These are phyloP conservation scores for Cynara cardunculus DNA, from an alignment of 129 eudicot species.

Conservation along the genomic window DNA sequence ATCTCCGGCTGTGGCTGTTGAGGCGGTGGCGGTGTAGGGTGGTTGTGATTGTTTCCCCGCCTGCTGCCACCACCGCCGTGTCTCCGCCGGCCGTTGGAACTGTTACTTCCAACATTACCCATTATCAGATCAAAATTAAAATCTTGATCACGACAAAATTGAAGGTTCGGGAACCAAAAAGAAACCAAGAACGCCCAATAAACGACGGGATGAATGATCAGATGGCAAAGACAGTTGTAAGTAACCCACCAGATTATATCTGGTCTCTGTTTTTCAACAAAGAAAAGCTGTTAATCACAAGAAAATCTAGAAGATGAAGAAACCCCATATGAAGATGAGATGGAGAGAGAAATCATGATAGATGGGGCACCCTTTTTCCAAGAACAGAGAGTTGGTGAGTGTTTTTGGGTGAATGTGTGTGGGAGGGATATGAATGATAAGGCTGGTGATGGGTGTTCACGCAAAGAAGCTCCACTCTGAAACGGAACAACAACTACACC, in stretches of 20 bases:
- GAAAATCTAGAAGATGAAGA: neutral
- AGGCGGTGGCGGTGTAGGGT: slow-evolving; percentile 51
- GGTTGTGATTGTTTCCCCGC: slow-evolving; percentile 35
- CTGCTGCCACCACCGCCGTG: slow-evolving; percentile 32
- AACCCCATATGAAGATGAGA: neutral
- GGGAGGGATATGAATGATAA: neutral
- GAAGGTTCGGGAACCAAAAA: neutral
- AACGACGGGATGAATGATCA: neutral
- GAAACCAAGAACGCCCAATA: neutral
- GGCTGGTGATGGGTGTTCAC: slow-evolving; percentile 7
- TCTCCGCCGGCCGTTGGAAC: slow-evolving; percentile 49
- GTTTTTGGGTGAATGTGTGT: slow-evolving; percentile 15
- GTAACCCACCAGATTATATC: slow-evolving; percentile 6
- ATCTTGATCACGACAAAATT: neutral
- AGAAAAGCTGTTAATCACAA: neutral
- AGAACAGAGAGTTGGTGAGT: neutral
- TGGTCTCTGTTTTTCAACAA: slow-evolving; percentile 8
- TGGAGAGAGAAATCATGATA: neutral
- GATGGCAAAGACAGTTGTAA: neutral
- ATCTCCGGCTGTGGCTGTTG: slow-evolving; percentile 57
- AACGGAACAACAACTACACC: slow-evolving; percentile 17
- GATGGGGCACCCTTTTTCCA: neutral
- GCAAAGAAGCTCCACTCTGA: slow-evolving; percentile 41
- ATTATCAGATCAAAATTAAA: slow-evolving; percentile 13
- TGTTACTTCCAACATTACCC: slow-evolving; percentile 76